A percentile compares a stretch with the other conserved stretches of the same genome.
These are phyloP conservation scores for Aspergillus sp. DNA, from an alignment of 2,329 filamentous ascomycete species.

Conservation along the genomic window DNA sequence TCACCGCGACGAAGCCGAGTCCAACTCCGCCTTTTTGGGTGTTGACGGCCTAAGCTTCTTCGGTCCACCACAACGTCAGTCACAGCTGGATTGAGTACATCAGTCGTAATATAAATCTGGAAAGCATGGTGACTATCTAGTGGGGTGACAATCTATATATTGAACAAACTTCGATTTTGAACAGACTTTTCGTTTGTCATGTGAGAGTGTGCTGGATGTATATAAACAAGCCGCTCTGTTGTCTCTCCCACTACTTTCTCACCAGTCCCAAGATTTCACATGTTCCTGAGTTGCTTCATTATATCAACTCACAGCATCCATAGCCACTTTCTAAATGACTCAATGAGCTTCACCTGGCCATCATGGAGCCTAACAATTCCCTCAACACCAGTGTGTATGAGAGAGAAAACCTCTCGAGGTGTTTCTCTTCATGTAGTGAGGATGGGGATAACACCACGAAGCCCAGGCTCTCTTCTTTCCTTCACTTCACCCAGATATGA, in stretches of 20 bases:
- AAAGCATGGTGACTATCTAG: not conserved
- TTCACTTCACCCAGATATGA: not conserved
- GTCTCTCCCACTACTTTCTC: not conserved
- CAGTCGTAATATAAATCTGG: not conserved
- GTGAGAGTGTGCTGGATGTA: not conserved
- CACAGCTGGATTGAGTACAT: not conserved
- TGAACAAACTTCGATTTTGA: not conserved
- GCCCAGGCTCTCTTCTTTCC: not conserved
- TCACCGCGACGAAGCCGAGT: conserved; percentile 6
- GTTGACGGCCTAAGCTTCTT: conserved; percentile 16
- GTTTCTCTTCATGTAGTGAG: not conserved
- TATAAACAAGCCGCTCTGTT: not conserved
- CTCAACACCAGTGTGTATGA: not conserved
- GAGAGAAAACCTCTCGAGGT: not conserved
- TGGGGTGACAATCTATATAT: not conserved
- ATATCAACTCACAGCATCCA: not conserved
- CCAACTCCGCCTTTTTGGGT: conserved; percentile 8
- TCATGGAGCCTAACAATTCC: not conserved
- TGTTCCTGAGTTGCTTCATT: not conserved
- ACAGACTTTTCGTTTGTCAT: not conserved
- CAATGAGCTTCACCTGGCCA: not conserved
- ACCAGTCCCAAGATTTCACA: not conserved
- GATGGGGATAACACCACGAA: not conserved
- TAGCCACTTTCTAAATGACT: not conserved
- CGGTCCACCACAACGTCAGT: not conserved